Evolutionary conservation across 2,329 filamentous ascomycete species (phyloP), one percentile per base, ranked within the genome.

Genomic region (Curvularia eragrostidis): DNA sequence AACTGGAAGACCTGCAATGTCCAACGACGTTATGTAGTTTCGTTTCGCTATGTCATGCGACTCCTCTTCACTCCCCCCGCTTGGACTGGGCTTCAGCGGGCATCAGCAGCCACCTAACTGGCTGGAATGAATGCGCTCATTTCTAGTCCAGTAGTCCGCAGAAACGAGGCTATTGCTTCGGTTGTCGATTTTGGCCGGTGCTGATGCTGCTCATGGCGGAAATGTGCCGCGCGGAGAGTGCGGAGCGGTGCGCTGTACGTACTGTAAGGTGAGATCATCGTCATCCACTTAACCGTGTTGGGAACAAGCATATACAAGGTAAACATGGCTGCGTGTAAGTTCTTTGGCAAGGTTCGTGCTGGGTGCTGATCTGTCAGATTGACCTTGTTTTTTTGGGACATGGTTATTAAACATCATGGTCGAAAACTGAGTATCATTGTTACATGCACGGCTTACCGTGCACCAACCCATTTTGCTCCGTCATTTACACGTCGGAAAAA

Each of bases 21-120:
- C 24, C 24, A 26, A 26, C 24, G 24, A 26, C 24, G 24, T 26
- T n/a, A n/a, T n/a, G n/a, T n/a, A 26, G 24, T 26, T 7, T 26
- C 4, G 24, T 26, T 26, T 26, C 7, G 3, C 34, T 15, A 43
- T 26, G 24, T 39, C 34, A 49, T 32, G 43, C 48, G 48, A 19
- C 30, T 26, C 38, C 5, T 49, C 51, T 34, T 34, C 34, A 19
- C 9, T 36, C n/a, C 42, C 23, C n/a, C 21, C 19, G 2, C 32
- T 26, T 26, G 21, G 21, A 5, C 32, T 32, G 5, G 26, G 28
- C 26, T 8, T 57, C 57, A 63, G 60, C 57, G 58, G n/a, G 12
- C n/a, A 53, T 54, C 55, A 56, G 30, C 52, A 15, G 43, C 19
- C 18, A 24, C 28, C 46, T 54, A 30, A 65, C 55, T 63, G 58